Evolutionary conservation across 225 moss, liverwort and hornwort genomes (phyloP).

Genomic region (Physcomitrium patens): DNA sequence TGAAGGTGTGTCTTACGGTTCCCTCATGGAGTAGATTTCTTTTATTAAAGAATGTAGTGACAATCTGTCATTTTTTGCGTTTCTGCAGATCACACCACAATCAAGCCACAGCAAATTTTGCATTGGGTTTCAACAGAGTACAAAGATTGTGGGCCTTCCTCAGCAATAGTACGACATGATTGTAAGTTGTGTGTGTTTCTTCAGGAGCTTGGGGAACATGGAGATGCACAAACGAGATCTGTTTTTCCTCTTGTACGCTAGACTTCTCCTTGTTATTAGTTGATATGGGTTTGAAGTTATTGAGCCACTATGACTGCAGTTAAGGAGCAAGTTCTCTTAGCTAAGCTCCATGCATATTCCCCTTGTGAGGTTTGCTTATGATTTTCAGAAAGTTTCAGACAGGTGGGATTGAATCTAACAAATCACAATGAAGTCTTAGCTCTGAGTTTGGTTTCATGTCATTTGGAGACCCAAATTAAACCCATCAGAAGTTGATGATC

Average conservation of each 20-base stretch:
- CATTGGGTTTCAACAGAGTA: background rate
- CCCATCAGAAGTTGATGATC: constrained; percentile 1
- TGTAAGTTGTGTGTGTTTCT: constrained; percentile 26
- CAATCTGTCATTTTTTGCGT: too few species aligned
- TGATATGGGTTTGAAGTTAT: too few species aligned
- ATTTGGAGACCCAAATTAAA: background rate
- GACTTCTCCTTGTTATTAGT: background rate
- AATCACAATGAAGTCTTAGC: too few species aligned
- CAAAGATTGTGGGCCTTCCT: background rate
- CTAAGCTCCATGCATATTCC: background rate
- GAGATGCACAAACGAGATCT: constrained; percentile 20
- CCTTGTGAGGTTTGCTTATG: constrained; percentile 27
- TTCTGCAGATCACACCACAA: too few species aligned
- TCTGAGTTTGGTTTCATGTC: background rate
- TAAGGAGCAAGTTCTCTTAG: too few species aligned
- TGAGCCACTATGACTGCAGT: too few species aligned
- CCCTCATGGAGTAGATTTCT: too few species aligned
- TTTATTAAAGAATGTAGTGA: too few species aligned
- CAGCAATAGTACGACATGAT: constrained; percentile 12
- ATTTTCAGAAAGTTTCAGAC: constrained; percentile 19
- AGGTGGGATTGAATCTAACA: constrained; percentile 15
- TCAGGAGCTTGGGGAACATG: constrained; percentile 33
- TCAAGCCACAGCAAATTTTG: background rate
- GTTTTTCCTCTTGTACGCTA: background rate
- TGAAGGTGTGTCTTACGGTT: too few species aligned